phyloP scores from a whole-genome alignment of 345 rosid genomes.

The Aethionema arabicum region DNA sequence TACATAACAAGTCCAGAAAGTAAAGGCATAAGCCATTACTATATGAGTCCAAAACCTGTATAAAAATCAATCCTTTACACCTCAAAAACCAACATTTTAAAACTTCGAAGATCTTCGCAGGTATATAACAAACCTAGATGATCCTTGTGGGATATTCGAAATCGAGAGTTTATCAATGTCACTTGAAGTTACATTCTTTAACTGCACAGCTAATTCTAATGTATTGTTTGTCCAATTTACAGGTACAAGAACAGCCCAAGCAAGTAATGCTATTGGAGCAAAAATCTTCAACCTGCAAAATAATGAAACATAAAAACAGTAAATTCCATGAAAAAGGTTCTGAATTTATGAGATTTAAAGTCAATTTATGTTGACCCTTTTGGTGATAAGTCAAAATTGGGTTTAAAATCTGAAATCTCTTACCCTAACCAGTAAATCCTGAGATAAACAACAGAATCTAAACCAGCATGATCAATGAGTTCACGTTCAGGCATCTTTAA shows the following conservation, averaged over 20 bases:
- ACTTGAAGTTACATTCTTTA: slow-evolving; percentile 64
- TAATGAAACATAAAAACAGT: neutral
- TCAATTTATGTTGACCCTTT: neutral
- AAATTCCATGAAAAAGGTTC: neutral
- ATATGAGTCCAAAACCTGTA: slow-evolving; percentile 85
- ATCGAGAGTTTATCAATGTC: slow-evolving; percentile 88
- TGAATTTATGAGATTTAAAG: neutral
- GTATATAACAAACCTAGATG: slow-evolving; percentile 51
- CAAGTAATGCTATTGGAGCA: slow-evolving; percentile 68
- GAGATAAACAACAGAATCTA: slow-evolving; percentile 92
- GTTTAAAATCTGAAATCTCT: neutral
- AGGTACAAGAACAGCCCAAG: slow-evolving; percentile 80
- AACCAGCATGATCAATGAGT: slow-evolving; percentile 94
- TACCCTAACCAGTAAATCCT: slow-evolving; percentile 92
- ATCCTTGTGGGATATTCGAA: slow-evolving; percentile 66
- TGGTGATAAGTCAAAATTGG: slow-evolving; percentile 6
- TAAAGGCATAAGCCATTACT: slow-evolving; percentile 76
- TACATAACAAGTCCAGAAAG: slow-evolving; percentile 87
- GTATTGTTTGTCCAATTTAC: slow-evolving; percentile 65
- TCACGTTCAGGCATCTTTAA: slow-evolving; percentile 94
- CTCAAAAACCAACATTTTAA: neutral
- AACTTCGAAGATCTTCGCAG: neutral
- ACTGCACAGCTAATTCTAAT: slow-evolving; percentile 38
- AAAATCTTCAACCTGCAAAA: slow-evolving; percentile 78
- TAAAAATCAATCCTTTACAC: neutral